Percentiles rank a stretch among this genome's conserved stretches.
phyloP scores from a whole-genome alignment of 106 monocot species.

The Dioscorea zingiberensis region DNA sequence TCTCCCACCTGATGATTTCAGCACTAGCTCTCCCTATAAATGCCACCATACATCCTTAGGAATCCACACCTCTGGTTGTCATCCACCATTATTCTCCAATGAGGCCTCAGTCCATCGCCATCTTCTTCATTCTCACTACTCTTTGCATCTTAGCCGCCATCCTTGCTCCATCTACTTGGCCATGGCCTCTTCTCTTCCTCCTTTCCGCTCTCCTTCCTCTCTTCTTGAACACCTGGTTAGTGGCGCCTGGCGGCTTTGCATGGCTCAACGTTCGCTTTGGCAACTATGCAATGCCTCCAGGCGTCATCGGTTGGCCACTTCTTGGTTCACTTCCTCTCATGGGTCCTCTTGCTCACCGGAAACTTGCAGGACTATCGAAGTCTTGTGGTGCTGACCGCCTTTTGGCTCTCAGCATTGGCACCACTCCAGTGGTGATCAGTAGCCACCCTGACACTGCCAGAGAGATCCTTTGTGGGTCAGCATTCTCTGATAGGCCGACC shows the following conservation, averaged over 20 bases:
- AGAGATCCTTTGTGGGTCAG: conserved; percentile 37
- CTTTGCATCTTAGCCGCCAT: conserved; percentile 9
- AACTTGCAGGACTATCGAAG: conserved; percentile 29
- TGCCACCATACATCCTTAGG: too few species aligned
- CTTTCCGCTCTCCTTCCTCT: conserved; percentile 10
- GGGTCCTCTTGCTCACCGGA: conserved; percentile 50
- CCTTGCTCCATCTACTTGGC: conserved; percentile 2
- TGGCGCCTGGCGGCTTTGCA: conserved; percentile 37
- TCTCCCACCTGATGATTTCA: too few species aligned
- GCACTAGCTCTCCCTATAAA: too few species aligned
- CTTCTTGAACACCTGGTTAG: conserved; percentile 13
- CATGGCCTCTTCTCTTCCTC: conserved; percentile 5
- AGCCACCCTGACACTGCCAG: conserved; percentile 51
- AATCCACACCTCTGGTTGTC: too few species aligned
- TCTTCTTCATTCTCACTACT: conserved; percentile 2
- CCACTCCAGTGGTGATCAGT: conserved; percentile 36
- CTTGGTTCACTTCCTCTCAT: conserved; percentile 41
- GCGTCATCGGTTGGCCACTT: conserved; percentile 51
- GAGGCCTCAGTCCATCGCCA: conserved; percentile 4
- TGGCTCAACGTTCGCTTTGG: conserved; percentile 9
- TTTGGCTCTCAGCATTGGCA: conserved; percentile 57
- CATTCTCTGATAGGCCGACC: conserved; percentile 54
- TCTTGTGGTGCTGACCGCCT: conserved; percentile 26
- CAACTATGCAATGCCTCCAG: conserved; percentile 7
- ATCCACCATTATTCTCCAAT: neutral